These are phyloP conservation scores for Nakaseomyces uthaithaninus DNA, from an alignment of 1,139 yeast genomes.

Conservation along the genomic window DNA sequence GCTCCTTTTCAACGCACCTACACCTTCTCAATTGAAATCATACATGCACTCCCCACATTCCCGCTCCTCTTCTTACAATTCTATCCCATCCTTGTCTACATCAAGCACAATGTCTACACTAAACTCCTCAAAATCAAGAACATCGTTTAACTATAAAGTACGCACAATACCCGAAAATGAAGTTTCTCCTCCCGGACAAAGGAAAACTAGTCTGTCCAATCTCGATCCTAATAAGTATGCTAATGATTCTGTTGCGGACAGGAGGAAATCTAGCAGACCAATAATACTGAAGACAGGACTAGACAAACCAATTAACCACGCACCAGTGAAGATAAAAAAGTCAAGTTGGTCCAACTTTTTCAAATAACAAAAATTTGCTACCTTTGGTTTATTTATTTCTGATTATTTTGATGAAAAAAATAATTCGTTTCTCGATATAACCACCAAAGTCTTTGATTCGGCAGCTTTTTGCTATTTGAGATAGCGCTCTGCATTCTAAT, in stretches of 20 bases:
- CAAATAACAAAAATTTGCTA: background rate
- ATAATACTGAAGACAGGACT: constrained; percentile 16
- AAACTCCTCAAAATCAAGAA: constrained; percentile 16
- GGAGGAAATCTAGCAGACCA: constrained; percentile 15
- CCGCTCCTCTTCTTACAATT: constrained; percentile 20
- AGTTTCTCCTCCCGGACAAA: background rate
- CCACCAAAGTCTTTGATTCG: no score
- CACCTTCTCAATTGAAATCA: constrained; percentile 12
- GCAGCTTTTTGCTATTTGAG: constrained; percentile 4
- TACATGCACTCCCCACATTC: constrained; percentile 13
- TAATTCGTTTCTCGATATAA: no score
- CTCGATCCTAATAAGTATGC: constrained; percentile 6
- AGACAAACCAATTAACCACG: constrained; percentile 9
- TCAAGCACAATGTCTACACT: constrained; percentile 22
- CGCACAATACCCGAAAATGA: constrained; percentile 7
- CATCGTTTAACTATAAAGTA: constrained; percentile 8
- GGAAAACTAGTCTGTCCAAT: constrained; percentile 1
- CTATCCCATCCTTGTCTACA: constrained; percentile 26
- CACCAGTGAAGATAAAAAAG: constrained; percentile 8
- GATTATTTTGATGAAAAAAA: no score
- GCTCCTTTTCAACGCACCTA: constrained; percentile 18
- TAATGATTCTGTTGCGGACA: constrained; percentile 2
- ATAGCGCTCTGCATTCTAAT: no score
- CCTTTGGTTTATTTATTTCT: no score
- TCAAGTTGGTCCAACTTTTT: constrained; percentile 12